Base-by-base conservation (phyloP, 2,329 filamentous ascomycete species). In the Cladobotryum protrusum region DNA sequence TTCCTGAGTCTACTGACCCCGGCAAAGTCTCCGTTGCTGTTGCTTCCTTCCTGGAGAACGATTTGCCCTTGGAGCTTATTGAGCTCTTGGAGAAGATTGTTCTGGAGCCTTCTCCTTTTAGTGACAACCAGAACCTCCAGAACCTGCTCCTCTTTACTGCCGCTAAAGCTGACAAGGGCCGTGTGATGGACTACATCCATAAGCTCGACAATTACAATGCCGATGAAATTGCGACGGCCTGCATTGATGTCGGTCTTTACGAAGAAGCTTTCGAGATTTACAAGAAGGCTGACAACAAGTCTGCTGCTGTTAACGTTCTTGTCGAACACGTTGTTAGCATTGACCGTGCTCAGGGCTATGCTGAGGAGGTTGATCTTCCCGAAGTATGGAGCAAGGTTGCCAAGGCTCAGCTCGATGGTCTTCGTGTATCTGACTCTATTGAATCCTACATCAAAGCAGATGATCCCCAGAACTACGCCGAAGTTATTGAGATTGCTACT, bases 81-180 rank as follows among this genome's bases (percentile, higher is more conserved):
- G 95, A 99, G 69, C 82, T 99, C 35, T 80, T 99, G 15, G 95
- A 99, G 77, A 99, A 97, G 83, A 99, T 99, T 59, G 92, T 99
- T 32, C 76, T 99, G n/a, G 93, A 99, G 76, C 95, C 93, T n/a
- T 95, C 92, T 4, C 89, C 89, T 5, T 99, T 99, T 77, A 96
- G 89, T 62, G 95, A 99, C 72, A 99, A 99, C 70, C 82, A 89
- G 63, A 96, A 89, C 67, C 77, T 99, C 51, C 95, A 99, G 72
- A 99, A 99, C 70, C 73, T 99, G 53, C 82, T 99, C 54, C 89
- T 99, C 77, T 85, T 97, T 63, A 99, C 93, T 20, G 93, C 95
- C 41, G 90, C 90, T 60, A 96, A 96, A 75, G 91, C 93, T 12
- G 95, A 99, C 69, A 96, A 96, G 75, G 81, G 85, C 46, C 87